Base-by-base conservation (phyloP, 306 rosid species). In the Lupinus albus region DNA sequence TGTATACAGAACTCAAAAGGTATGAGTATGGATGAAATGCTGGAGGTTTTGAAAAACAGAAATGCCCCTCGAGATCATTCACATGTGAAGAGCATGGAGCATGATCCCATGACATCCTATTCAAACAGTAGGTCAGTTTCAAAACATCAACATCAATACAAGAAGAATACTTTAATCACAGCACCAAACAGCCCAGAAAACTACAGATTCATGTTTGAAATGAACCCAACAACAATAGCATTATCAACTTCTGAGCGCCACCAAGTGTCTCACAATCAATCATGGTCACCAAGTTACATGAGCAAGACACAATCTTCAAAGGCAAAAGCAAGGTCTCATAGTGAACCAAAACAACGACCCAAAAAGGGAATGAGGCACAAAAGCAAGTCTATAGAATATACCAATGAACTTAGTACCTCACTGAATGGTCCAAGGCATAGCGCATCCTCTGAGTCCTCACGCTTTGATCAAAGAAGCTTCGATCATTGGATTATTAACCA, bases 291-390 rank as follows among this genome's bases (percentile, higher is more conserved):
- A 61, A 86, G 64, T 81, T 85, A 83, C 82, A 88, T 87, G 94
- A 81, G 79, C 64, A 89, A 82, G 45, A 89, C 98, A 11, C 70
- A 84, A 64, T 86, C 95, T 38, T 89, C 98, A 0, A 83, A 53
- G 79, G 96, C 94, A 5, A 90, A 90, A 81, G 68, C 75, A 16
- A 81, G 97, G 75, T 88, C 94, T 32, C 86, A 79, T 61, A 93
- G 99, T 68, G 97, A 88, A 72, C 99, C 96, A 12, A 93, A 74
- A 80, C 92, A 88, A 71, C 64, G 98, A 52, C 95, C 98, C 2
- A 75, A 53, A 47, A 16, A 45, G 20, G 80, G 57, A 47, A 68
- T 5, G 54, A 78, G 45, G 60, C 75, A 70, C 35, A 84, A 75
- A 72, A 71, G 4, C 75, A 84, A 81, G 81, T 76, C 70, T 16